A percentile compares a stretch with the other conserved stretches of the same genome.
phyloP scores from a whole-genome alignment of 768 basidiomycete species.

The Cubamyces lactineus region DNA sequence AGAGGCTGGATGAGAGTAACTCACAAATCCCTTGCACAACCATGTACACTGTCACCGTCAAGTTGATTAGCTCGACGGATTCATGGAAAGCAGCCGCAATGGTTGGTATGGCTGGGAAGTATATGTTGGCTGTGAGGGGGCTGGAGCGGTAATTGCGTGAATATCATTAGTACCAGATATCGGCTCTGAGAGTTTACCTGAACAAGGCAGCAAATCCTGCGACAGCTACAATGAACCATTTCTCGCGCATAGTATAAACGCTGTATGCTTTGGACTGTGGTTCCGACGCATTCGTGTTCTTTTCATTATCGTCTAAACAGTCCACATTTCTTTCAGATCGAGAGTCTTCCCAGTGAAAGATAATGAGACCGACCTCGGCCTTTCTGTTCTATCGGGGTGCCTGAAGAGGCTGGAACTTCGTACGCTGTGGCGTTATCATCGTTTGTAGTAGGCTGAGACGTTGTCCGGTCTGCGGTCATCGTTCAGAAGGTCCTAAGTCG shows the following conservation, averaged over 20 bases:
- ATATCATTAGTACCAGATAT: not conserved
- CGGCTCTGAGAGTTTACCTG: conserved; percentile 44
- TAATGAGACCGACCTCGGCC: not conserved
- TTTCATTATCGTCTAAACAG: too few species aligned
- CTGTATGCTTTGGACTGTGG: conserved; percentile 38
- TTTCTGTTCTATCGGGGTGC: not conserved
- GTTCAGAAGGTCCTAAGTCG: not conserved
- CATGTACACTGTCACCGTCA: conserved; percentile 82
- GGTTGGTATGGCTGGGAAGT: conserved; percentile 78
- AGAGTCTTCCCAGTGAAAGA: not conserved
- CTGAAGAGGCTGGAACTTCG: not conserved
- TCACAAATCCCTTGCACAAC: conserved; percentile 65
- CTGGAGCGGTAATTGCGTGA: not conserved
- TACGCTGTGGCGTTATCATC: conserved; percentile 5
- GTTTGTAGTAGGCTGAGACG: not conserved
- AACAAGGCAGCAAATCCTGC: conserved; percentile 63
- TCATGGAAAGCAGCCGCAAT: conserved; percentile 64
- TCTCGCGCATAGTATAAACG: conserved; percentile 57
- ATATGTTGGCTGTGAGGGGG: conserved; percentile 69
- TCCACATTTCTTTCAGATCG: too few species aligned
- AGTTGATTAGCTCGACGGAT: conserved; percentile 71
- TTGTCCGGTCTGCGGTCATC: not conserved
- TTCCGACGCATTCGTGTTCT: not conserved
- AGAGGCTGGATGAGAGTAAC: conserved; percentile 23
- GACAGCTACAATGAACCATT: conserved; percentile 69